These are phyloP conservation scores for Barnettozyma vustinii DNA, from an alignment of 805 yeast genomes.

Conservation along the genomic window DNA sequence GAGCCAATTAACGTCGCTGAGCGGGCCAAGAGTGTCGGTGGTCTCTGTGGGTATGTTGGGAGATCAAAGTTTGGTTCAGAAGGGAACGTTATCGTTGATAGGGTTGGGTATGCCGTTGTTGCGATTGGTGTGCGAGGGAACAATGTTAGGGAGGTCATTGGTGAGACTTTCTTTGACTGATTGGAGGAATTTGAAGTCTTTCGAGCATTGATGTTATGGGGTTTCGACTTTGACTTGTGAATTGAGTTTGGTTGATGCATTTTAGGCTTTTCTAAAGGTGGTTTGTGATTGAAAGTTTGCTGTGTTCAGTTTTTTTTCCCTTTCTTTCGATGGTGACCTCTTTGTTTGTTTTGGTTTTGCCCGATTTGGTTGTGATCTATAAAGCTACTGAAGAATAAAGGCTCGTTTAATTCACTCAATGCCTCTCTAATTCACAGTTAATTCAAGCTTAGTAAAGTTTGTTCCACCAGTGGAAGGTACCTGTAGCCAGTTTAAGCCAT, in stretches of 20 bases:
- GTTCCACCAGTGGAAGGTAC: conserved; percentile 66
- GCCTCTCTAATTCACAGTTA: not conserved
- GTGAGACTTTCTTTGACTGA: not conserved
- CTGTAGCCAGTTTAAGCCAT: conserved; percentile 69
- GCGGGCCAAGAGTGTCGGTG: conserved; percentile 10
- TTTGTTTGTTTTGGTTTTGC: conserved; percentile 3
- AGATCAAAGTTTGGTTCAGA: conserved; percentile 11
- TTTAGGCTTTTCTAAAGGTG: not conserved
- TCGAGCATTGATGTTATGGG: not conserved
- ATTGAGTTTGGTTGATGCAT: conserved; percentile 5
- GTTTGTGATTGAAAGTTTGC: not conserved
- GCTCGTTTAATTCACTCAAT: not conserved
- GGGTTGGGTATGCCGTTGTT: conserved; percentile 15
- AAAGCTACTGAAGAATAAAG: not conserved
- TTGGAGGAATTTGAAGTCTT: not conserved
- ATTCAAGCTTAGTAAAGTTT: conserved; percentile 45
- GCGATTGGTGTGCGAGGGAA: conserved; percentile 7
- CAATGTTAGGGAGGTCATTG: not conserved
- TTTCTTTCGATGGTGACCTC: not conserved
- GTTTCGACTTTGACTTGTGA: conserved; percentile 10
- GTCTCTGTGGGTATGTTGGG: conserved; percentile 13
- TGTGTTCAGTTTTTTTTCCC: not conserved
- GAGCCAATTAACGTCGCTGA: conserved; percentile 7
- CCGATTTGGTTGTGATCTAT: not conserved
- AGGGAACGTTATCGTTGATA: conserved; percentile 2